Evolutionary conservation across 768 basidiomycete genomes (phyloP).

Genomic region (Tricholoma matsutake): DNA sequence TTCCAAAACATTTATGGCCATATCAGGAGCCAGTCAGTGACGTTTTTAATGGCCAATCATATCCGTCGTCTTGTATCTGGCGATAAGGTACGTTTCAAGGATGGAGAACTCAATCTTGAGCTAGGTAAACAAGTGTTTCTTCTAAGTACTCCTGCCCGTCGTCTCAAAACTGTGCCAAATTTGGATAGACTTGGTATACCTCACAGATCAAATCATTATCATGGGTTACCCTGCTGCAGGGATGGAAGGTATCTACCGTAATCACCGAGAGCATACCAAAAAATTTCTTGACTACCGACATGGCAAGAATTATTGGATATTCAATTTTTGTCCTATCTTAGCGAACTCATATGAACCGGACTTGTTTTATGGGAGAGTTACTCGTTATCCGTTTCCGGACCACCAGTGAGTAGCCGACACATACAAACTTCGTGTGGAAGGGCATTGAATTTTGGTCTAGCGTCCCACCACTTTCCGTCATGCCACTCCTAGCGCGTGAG

Average conservation of each 20-base stretch:
- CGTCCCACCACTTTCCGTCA: slow-evolving; percentile 72
- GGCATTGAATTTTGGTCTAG: slow-evolving; percentile 27
- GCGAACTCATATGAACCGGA: slow-evolving; percentile 77
- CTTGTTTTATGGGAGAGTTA: slow-evolving; percentile 71
- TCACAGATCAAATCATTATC: slow-evolving; percentile 72
- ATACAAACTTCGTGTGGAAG: neutral
- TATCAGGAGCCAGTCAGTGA: neutral
- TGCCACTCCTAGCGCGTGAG: slow-evolving; percentile 71
- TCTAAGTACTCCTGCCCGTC: neutral
- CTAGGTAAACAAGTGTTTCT: slow-evolving; percentile 46
- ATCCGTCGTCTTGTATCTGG: slow-evolving; percentile 79
- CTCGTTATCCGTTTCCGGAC: slow-evolving; percentile 86
- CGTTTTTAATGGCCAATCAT: slow-evolving; percentile 55
- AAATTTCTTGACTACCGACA: slow-evolving; percentile 73
- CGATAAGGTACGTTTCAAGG: slow-evolving; percentile 72
- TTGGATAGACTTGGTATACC: slow-evolving; percentile 52
- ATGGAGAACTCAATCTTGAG: slow-evolving; percentile 63
- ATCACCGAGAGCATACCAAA: slow-evolving; percentile 70
- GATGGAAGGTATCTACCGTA: slow-evolving; percentile 77
- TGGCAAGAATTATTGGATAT: slow-evolving; percentile 79
- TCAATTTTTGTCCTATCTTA: slow-evolving; percentile 80
- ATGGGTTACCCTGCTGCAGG: slow-evolving; percentile 87
- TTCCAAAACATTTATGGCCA: no score
- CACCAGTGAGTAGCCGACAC: slow-evolving; percentile 61
- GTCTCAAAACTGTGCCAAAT: no score